Evolutionary conservation across 768 basidiomycete species (phyloP), one percentile per base, ranked within the genome.

Genomic region (Amanita pseudoporphyria): DNA sequence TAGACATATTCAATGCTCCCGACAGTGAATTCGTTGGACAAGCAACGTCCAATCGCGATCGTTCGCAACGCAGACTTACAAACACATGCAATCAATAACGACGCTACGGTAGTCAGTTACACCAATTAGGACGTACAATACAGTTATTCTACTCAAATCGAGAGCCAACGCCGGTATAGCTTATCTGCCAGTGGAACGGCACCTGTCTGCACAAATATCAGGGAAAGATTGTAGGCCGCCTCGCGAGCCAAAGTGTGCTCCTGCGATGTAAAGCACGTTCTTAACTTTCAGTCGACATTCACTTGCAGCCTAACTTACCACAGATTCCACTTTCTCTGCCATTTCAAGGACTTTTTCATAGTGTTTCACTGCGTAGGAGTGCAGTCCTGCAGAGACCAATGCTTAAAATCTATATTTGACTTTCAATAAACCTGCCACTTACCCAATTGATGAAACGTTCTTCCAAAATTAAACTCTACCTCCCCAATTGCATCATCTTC

Each of bases 401-500:
- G 28, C 43, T 31, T 33, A 45, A 30, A 22, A 33, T 10, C 36
- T 4, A 37, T 3, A 32, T 13, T 9, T 10, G 30, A 18, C 35
- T 3, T 21, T 6, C 13, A 45, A 16, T 16, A 45, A 4, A n/a
- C 14, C 33, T n/a, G 13, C 22, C 40, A 57, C 76, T 48, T 53
- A 91, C 92, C 88, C n/a, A 96, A 71, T 52, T 93, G 87, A 60
- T 98, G 95, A 62, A 96, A 98, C 1, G 82, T 79, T 40, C 95
- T 73, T 0, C 85, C 95, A 60, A 94, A 88, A 63, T 99, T 99
- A 62, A 78, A 97, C 51, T 99, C 90, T 3, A 95, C 83, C 63
- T 98, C 94, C 24, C 80, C 76, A 19, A 74, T 56, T 2, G 68
- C 71, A 2, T 69, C 63, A 2, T 64, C 62, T 42, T 69, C 67